Percentiles rank a stretch among this genome's conserved stretches.
phyloP scores from a whole-genome alignment of 2,329 filamentous ascomycete genomes.

The Rachicladosporium sp. region DNA sequence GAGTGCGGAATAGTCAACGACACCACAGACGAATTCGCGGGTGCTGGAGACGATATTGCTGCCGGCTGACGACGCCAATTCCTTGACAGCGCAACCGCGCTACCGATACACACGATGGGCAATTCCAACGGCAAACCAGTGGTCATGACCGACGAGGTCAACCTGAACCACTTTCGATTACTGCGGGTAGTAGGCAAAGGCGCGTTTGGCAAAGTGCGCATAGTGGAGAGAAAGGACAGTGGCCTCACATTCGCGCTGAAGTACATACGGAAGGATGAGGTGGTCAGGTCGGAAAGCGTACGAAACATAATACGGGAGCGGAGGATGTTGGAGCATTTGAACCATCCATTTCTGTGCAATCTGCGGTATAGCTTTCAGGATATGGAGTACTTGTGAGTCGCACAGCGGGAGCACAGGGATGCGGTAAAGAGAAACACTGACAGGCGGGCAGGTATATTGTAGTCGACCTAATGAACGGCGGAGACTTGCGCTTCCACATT shows the following conservation, averaged over 20 bases:
- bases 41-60: no score
- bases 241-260: slow-evolving; percentile 90
- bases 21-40: no score
- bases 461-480: slow-evolving; percentile 95
- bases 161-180: slow-evolving; percentile 92
- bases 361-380: slow-evolving; percentile 98
- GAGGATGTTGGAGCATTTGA: slow-evolving; percentile 94
- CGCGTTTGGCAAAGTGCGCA: slow-evolving; percentile 96
- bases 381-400: slow-evolving; percentile 84
- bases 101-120: slow-evolving; percentile 52
- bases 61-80: not conserved
- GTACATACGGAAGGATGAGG: slow-evolving; percentile 98
- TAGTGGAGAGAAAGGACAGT: slow-evolving; percentile 95
- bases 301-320: slow-evolving; percentile 96
- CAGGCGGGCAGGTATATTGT: slow-evolving; percentile 59
- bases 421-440: not conserved
- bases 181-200: slow-evolving; percentile 93
- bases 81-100: not conserved
- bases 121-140: slow-evolving; percentile 91
- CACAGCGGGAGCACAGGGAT: no score
- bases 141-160: slow-evolving; percentile 89
- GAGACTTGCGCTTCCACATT: slow-evolving; percentile 93
- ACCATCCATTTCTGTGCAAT: slow-evolving; percentile 96
- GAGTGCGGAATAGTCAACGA: no score
- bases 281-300: slow-evolving; percentile 93